Conservation (phyloP, 2,329 filamentous ascomycete genomes). For the Alternaria dauci region DNA sequence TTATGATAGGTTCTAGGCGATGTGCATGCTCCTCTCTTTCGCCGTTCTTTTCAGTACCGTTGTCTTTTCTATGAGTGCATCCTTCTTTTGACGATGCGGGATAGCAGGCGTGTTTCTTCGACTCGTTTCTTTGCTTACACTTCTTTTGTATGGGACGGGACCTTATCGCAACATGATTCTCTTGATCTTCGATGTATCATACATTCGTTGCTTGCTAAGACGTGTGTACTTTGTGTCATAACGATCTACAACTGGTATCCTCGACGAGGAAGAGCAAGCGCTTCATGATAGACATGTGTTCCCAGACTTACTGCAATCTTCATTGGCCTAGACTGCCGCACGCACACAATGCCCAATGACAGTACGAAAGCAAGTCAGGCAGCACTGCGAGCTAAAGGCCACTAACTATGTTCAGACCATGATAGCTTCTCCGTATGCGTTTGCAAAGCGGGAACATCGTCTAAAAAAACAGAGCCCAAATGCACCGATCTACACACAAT, state of each 20-base stretch:
- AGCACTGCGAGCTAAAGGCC: too few relatives aligned
- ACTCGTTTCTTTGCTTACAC: not conserved
- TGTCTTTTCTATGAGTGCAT: not conserved
- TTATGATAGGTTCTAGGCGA: constrained; percentile 1
- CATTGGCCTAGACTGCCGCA: too few relatives aligned
- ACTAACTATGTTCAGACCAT: too few relatives aligned
- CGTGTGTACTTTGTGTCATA: too few relatives aligned
- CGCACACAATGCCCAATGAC: too few relatives aligned
- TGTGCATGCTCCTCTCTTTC: not conserved
- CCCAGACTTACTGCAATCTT: too few relatives aligned
- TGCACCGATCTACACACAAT: not conserved
- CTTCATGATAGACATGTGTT: too few relatives aligned
- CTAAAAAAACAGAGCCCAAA: not conserved
- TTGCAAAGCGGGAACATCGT: too few relatives aligned
- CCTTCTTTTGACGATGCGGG: not conserved
- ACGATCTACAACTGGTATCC: too few relatives aligned
- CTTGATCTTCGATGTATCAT: not conserved
- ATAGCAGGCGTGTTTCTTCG: not conserved
- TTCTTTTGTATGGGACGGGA: not conserved
- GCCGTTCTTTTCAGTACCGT: not conserved
- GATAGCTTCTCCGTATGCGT: too few relatives aligned
- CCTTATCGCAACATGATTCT: not conserved
- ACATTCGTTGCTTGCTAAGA: not conserved
- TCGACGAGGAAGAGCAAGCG: too few relatives aligned
- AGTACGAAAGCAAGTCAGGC: too few relatives aligned